Evolutionary conservation across 2,329 filamentous ascomycete genomes (phyloP), one percentile per base, ranked within the genome.

Genomic region (Diaporthe capsici): DNA sequence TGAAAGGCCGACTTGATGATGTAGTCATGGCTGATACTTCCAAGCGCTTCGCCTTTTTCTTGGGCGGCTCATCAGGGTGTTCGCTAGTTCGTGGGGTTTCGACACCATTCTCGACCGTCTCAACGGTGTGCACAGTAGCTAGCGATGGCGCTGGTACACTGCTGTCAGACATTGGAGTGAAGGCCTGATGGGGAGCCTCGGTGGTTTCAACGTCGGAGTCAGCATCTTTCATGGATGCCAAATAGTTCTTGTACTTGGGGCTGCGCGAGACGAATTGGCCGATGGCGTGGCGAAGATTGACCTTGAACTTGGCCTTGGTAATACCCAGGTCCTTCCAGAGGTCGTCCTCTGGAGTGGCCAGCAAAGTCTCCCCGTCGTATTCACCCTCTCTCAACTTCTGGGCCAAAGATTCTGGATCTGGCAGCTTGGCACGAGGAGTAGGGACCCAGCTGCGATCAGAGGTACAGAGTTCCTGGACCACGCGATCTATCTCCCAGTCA

Each of bases 401-500:
- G 75, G 91, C 89, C 4, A 97, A 86, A 0, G 81, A 68, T 0
- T 80, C 80, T 0, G 88, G 84, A 70, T 94, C 86, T 6, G 92
- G 90, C 10, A 91, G 84, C 74, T 82, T 83, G 22, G 80, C 77
- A 25, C 77, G 77, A 37, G 81, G 83, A 65, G 84, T 83, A 72
- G 82, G 81, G 55, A 78, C 79, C 88, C 89, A 90, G 13, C 90
- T 87, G 65, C 86, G 85, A 4, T 86, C 81, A 2, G 85, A 80
- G 31, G 88, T 86, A 81, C 92, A 95, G 4, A 97, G 86, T 80
- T 93, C 92, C 22, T 87, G 82, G 13, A 94, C 89, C 15, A 97
- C 90, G 49, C 91, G 88, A 51, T 93, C 91, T 44, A 92, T 87
- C 49, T 89, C 89, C 95, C 95, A 98, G 72, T 88, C 81, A 82